Evolutionary conservation across 78 protist species (phyloP), one percentile per base, ranked within the genome.

Genomic region (Anaeramoeba flamelloides): DNA sequence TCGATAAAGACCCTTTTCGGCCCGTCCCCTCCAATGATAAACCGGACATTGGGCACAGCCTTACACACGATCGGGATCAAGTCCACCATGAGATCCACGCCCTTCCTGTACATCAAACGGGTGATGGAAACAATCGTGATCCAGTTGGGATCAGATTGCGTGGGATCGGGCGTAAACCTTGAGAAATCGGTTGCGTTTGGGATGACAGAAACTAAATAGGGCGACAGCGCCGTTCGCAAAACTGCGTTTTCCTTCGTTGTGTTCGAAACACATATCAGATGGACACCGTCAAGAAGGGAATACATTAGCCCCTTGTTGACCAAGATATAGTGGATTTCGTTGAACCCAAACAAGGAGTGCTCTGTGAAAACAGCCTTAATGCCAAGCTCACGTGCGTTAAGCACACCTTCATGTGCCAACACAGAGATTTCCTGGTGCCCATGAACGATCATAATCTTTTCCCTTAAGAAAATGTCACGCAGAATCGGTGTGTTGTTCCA

Each of bases 341-440:
- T 88, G 77, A 95, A 94, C 2, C 98, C 97, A 38, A 93, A 90
- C n/a, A 96, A 87, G 26, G 95, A 91, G 79, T 96, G 99, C 79
- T 96, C 96, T 0, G 99, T 96, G 89, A 94, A 93, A 41, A 85
- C 79, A 31, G 88, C 69, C 36, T 38, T 84, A 3, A 79, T 17
- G 2, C 96, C 96, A 93, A 93, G 86, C 0, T 86, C 85, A 74
- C 91, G 81, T 34, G 93, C 94, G 41, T 87, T 92, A 79, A 91
- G 32, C 40, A 93, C 81, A n/a, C 89, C 83, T 75, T 94, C 97
- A 76, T 90, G 91, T 84, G 91, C 86, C 8, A 94, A n/a, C 38
- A 8, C 8, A 17, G 78, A 76, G 8, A 3, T 31, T 34, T 81
- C 89, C 75, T 94, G 94, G 69, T 96, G 99, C 30, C 94, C 94